Conservation (phyloP, 495 filamentous ascomycete species). For the Penicillium macrosclerotiorum region DNA sequence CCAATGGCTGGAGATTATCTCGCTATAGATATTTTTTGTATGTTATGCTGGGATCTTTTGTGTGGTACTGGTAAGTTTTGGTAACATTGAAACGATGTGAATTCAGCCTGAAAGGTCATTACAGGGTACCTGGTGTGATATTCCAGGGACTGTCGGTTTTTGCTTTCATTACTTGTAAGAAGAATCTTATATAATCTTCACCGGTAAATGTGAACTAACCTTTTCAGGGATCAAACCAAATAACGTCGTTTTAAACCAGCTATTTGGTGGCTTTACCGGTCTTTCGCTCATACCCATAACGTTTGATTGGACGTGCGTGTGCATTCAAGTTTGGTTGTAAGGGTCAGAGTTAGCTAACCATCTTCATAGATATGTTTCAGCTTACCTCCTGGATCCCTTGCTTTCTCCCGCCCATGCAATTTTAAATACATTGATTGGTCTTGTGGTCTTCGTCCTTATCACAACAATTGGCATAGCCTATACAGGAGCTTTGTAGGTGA, state of each 20-base stretch:
- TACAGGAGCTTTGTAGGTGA: constrained; percentile 51
- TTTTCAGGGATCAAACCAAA: constrained; percentile 48
- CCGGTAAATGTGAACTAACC: background rate
- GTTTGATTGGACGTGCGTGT: constrained; percentile 58
- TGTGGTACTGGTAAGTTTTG: constrained; percentile 46
- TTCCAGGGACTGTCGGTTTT: constrained; percentile 58
- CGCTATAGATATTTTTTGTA: constrained; percentile 56
- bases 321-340: background rate
- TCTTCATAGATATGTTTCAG: constrained; percentile 44
- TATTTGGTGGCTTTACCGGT: constrained; percentile 58
- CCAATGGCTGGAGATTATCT: constrained; percentile 54
- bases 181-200: background rate
- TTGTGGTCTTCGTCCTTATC: constrained; percentile 54
- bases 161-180: constrained; percentile 57
- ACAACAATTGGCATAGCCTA: constrained; percentile 51
- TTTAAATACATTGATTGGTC: constrained; percentile 59
- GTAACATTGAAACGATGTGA: background rate
- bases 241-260: constrained; percentile 57
- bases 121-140: constrained; percentile 54
- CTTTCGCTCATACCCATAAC: constrained; percentile 59
- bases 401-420: constrained; percentile 58
- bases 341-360: background rate
- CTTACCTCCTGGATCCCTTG: constrained; percentile 56
- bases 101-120: background rate
- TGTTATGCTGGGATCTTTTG: constrained; percentile 41